Evolutionary conservation across 2,329 filamentous ascomycete species (phyloP).

Genomic region (Paraphaeosphaeria minitans): DNA sequence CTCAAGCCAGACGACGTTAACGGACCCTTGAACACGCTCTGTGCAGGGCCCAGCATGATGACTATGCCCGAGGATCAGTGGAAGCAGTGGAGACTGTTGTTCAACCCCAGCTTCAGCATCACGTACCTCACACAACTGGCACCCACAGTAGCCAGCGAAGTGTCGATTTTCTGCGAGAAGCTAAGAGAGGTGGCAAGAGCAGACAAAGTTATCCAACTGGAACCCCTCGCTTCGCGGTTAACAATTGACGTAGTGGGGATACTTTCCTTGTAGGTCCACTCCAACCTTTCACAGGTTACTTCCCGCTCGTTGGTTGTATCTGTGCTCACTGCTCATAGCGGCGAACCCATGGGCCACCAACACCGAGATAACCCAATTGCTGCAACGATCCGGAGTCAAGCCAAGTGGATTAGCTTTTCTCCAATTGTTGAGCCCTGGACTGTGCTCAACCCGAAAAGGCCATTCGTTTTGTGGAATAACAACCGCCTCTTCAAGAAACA

Average conservation of each 20-base stretch:
- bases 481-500: slow-evolving; percentile 11
- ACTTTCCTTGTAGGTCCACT: slow-evolving; percentile 12
- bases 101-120: slow-evolving; percentile 17
- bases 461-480: slow-evolving; percentile 17
- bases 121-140: slow-evolving; percentile 14
- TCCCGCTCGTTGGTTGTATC: background rate
- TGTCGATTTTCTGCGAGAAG: slow-evolving; percentile 14
- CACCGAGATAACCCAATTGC: slow-evolving; percentile 10
- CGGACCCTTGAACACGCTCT: slow-evolving; percentile 5
- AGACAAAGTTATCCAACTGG: slow-evolving; percentile 9
- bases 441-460: slow-evolving; percentile 12
- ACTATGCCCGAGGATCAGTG: slow-evolving; percentile 12
- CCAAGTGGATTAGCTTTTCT: slow-evolving; percentile 14
- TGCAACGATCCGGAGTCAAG: slow-evolving; percentile 5
- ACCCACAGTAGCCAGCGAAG: slow-evolving; percentile 11
- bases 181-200: slow-evolving; percentile 4
- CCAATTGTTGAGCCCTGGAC: slow-evolving; percentile 9
- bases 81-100: slow-evolving; percentile 13
- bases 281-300: background rate
- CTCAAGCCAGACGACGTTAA: slow-evolving; percentile 11
- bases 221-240: slow-evolving; percentile 10
- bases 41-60: slow-evolving; percentile 12
- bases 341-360: slow-evolving; percentile 7
- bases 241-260: slow-evolving; percentile 19
- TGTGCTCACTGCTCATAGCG: slow-evolving; percentile 8